Evolutionary conservation across 1,284 basidiomycete species (phyloP), one percentile per base, ranked within the genome.

Genomic region (Sanghuangporus baumii): DNA sequence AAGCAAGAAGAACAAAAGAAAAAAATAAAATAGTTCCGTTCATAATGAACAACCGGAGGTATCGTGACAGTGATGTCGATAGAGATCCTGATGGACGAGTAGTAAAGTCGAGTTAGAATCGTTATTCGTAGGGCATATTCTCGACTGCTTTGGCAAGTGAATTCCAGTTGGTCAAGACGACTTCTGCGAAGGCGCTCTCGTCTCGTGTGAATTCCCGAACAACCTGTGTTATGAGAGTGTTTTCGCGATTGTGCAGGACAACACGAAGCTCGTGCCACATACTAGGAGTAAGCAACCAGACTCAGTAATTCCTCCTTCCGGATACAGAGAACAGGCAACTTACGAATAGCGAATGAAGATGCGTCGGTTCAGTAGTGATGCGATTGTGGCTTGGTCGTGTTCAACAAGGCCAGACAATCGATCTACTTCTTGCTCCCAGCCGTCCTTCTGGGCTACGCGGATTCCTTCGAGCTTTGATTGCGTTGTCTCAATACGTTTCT

Each of bases 261-360:
- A 94, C 89, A 12, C 91, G 85, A 14, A 96, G 79, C 73, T 96
- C 94, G 69, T 95, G 91, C 93, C 94, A 96, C 83, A 96, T 84
- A 67, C 94, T 93, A 62, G 59, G 38, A 31, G n/a, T 11, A 38
- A 52, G 40, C 48, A 23, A 31, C 12, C 18, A 37, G 55, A 4
- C n/a, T 55, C 57, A 36, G 14, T 55, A 12, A 60, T 41, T 2
- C 55, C 31, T 20, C 34, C 31, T 41, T 58, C 43, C 26, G 12
- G 43, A 6, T 9, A 51, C 11, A 54, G 40, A 43, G 54, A 36
- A 64, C 26, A 46, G 12, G 26, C 2, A 31, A 72, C 85, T 68
- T 67, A 92, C 91, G 86, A 92, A 62, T 89, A 89, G 47, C 91
- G 86, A 65, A 94, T 88, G 70, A 94, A 95, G 8, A 95, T 84